Base-by-base conservation (phyloP, 306 rosid species). In the Fragaria nilgerrensis region DNA sequence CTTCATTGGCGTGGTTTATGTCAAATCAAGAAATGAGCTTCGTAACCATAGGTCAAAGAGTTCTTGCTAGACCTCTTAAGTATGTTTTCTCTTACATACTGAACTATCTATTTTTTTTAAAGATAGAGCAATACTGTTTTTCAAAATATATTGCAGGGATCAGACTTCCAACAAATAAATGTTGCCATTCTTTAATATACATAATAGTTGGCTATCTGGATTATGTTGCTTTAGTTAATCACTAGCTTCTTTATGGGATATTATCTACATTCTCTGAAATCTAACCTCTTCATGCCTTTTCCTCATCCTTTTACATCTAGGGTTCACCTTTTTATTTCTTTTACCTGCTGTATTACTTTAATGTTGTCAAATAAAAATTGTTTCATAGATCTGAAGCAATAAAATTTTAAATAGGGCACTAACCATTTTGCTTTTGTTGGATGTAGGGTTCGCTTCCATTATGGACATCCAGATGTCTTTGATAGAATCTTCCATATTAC, bases 1-100 rank as follows among this genome's bases (percentile, higher is more conserved):
- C 99, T 75, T 95, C 99, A 63, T 79, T 92, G 91, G 99, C 97
- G 72, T 95, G 99, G 99, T 95, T 95, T 80, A 95, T 95, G 99
- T 95, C 99, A 77, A 95, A 95, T 88, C 99, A 95, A 87, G 99
- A 95, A 83, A 89, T 94, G 70, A 89, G 96, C 80, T 95, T 95
- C 79, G 99, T 95, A 75, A 95, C 99, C 64, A 83, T 95, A 62
- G 99, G 99, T 62, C 99, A 95, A 82, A 88, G 99, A 83, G 97
- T 92, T 84, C 97, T 95, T 63, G 99, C 99, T 84, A 89, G 97
- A 77, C 99, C 99, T 75, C 78, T 95, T 78, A 95, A 90, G 99
- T 95, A 90, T 72, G 99, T 62, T 72, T 73, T 80, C 64, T 79
- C 63, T 74, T 56, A 37, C 48, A 75, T 43, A 79, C 70, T 83